Percentiles rank a stretch among this genome's conserved stretches.
These are phyloP conservation scores for Ogataea pini DNA, from an alignment of 805 yeast genomes.

Conservation along the genomic window DNA sequence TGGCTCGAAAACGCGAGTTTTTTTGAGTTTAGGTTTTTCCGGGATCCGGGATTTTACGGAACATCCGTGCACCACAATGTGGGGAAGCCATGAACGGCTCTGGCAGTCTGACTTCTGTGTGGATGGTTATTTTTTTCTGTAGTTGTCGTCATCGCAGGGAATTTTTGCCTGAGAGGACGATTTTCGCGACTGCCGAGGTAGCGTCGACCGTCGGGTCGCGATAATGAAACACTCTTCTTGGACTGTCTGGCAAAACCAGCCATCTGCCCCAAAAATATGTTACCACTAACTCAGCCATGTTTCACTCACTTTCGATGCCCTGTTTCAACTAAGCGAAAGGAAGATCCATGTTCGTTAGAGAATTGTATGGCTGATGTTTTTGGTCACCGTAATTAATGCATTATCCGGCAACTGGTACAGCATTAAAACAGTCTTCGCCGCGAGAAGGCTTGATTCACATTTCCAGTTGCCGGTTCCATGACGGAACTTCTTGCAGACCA, in stretches of 20 bases:
- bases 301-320: background rate
- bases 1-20: background rate
- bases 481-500: background rate
- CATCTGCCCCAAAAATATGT: background rate
- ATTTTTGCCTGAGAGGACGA: too few species aligned
- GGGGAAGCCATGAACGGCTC: background rate
- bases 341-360: background rate
- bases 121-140: too few species aligned
- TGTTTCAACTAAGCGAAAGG: background rate
- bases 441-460: constrained; percentile 5
- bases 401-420: background rate
- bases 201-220: too few species aligned
- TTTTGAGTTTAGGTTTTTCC: background rate
- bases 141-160: too few species aligned
- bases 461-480: background rate
- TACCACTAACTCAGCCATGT: background rate
- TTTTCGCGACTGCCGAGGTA: too few species aligned
- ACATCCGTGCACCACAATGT: constrained; percentile 1
- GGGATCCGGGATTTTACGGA: constrained; percentile 2
- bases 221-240: too few species aligned
- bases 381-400: background rate
- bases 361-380: background rate
- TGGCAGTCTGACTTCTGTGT: background rate
- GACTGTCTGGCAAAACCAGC: too few species aligned
- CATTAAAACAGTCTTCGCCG: background rate